Percentiles rank a stretch among this genome's conserved stretches.
phyloP scores from a whole-genome alignment of 2,329 filamentous ascomycete genomes.

The Westerdykella aurantiaca region DNA sequence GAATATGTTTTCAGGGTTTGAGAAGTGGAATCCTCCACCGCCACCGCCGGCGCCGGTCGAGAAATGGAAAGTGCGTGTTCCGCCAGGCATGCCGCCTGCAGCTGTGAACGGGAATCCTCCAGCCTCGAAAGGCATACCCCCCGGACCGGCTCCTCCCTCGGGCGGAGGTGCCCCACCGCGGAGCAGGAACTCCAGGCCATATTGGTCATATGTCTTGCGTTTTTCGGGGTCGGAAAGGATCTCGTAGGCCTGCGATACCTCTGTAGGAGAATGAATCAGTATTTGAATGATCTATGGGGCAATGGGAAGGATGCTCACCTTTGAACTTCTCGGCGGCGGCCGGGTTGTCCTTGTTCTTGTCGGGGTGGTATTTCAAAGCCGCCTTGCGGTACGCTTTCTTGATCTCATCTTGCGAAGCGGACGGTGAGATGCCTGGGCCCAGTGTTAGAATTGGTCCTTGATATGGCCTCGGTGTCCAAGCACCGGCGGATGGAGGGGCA shows the following conservation, averaged over 20 bases:
- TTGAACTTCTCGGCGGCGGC: slow-evolving; percentile 91
- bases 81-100: slow-evolving; percentile 53
- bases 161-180: slow-evolving; percentile 68
- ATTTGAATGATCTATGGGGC: neutral
- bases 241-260: slow-evolving; percentile 95
- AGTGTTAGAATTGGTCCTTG: slow-evolving; percentile 14
- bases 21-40: slow-evolving; percentile 72
- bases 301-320: slow-evolving; percentile 37
- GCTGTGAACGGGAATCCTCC: slow-evolving; percentile 50
- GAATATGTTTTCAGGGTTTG: slow-evolving; percentile 78
- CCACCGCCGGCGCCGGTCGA: slow-evolving; percentile 51
- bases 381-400: slow-evolving; percentile 93
- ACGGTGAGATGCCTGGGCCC: slow-evolving; percentile 58
- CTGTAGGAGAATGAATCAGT: slow-evolving; percentile 39
- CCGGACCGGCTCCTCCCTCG: slow-evolving; percentile 33
- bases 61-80: slow-evolving; percentile 59
- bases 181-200: slow-evolving; percentile 86
- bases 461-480: neutral
- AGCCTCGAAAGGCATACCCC: slow-evolving; percentile 44
- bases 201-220: slow-evolving; percentile 90
- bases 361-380: slow-evolving; percentile 87
- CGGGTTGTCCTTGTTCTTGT: slow-evolving; percentile 95
- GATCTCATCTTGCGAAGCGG: slow-evolving; percentile 85
- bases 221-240: slow-evolving; percentile 97
- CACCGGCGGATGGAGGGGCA: slow-evolving; percentile 19